A percentile compares a stretch with the other conserved stretches of the same genome.
Evolutionary conservation across 371 early-diverging fungal genomes (phyloP).

Genomic region (Choanephora cucurbitarum): DNA sequence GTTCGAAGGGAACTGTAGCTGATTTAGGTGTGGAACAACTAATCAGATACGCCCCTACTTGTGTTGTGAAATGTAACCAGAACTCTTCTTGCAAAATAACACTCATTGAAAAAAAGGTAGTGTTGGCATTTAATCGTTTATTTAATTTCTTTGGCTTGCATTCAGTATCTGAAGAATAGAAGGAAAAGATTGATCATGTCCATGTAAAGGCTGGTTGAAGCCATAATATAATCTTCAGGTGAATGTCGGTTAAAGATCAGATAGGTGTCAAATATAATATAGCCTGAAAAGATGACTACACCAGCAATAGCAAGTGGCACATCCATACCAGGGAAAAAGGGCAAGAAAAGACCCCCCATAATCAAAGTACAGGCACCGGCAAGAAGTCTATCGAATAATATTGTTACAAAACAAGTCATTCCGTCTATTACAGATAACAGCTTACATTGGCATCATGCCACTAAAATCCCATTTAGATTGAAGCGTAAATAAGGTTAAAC

Average conservation of each 20-base stretch:
- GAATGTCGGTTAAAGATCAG: slow-evolving; percentile 65
- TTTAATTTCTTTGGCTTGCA: slow-evolving; percentile 4
- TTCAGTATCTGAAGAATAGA: slow-evolving; percentile 61
- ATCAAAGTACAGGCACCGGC: slow-evolving; percentile 60
- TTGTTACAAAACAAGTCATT: too few species aligned
- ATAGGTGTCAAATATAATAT: slow-evolving; percentile 72
- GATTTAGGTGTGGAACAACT: too few species aligned
- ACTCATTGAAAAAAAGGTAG: too few species aligned
- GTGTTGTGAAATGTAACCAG: too few species aligned
- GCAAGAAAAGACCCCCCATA: slow-evolving; percentile 59
- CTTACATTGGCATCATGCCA: slow-evolving; percentile 65
- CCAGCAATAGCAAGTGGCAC: slow-evolving; percentile 58
- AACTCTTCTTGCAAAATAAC: too few species aligned
- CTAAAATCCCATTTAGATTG: slow-evolving; percentile 77
- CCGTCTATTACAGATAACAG: background rate
- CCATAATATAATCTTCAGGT: slow-evolving; percentile 78
- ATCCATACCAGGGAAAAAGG: slow-evolving; percentile 63
- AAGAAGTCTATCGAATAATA: slow-evolving; percentile 24
- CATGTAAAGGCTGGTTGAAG: slow-evolving; percentile 71
- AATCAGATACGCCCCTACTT: too few species aligned
- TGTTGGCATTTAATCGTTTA: too few species aligned
- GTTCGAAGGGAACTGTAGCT: too few species aligned
- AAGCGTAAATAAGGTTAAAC: slow-evolving; percentile 74
- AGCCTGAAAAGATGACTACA: slow-evolving; percentile 72
- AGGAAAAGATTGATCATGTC: slow-evolving; percentile 82